Base-by-base conservation (phyloP, 768 basidiomycete species). In the Tulasnella sp. region DNA sequence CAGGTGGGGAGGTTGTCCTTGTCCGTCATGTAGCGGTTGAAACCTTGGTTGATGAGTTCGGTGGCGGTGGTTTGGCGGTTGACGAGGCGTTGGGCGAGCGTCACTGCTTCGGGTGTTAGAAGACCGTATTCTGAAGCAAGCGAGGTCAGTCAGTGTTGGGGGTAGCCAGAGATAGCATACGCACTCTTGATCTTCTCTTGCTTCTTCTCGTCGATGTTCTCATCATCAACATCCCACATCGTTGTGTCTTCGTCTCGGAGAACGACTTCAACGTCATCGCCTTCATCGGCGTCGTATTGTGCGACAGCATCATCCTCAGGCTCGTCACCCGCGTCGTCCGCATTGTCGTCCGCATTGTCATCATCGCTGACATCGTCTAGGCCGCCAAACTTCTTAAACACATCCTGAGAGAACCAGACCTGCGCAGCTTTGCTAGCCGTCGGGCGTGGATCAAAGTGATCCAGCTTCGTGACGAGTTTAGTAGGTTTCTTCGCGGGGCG, bases 321-420 rank as follows among this genome's bases (percentile, higher is more conserved):
- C 54, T 65, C 65, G 3, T 31, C 27, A 15, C 19, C 7, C 43
- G 41, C 12, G 32, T 67, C 71, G 5, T 71, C 66, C 5, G 64
- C 67, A 31, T 70, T 72, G n/a, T 66, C 65, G 31, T 63, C 64
- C 6, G 61, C 68, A 8, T 65, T 62, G 15, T 66, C 66, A 31
- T 66, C 66, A 4, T 66, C 67, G 8, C 63, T 64, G 17, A 67
- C 64, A n/a, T 69, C 71, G 15, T 69, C 69, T 15, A 70, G 69
- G 3, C 69, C 72, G 3, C 70, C 70, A 6, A 70, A 72, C 17
- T 71, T 71, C 49, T 80, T 76, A 74, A 99, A 99, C 41, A 96
- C 69, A 49, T 86, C 84, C 69, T 96, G 94, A 62, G 86, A 83
- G 71, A 97, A 99, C 96, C 96, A 99, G n/a, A 97, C 67, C 63